phyloP scores from a whole-genome alignment of 2,329 filamentous ascomycete genomes.

The Exophiala dermatitidis region DNA sequence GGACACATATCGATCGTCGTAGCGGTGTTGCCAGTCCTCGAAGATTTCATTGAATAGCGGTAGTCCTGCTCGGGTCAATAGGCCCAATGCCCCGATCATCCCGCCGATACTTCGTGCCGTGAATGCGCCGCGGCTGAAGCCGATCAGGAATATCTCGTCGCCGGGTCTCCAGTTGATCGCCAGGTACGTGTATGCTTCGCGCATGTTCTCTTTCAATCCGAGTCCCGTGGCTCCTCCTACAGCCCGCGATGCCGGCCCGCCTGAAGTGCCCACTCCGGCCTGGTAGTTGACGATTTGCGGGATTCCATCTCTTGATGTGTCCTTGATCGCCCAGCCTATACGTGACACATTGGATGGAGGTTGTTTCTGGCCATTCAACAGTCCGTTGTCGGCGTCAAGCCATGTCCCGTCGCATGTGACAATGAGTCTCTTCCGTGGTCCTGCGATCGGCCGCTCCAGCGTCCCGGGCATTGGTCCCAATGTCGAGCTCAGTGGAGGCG shows the following conservation, averaged over 20 bases:
- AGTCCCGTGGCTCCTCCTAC: conserved; percentile 25
- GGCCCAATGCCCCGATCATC: conserved; percentile 32
- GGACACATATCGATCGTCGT: conserved; percentile 27
- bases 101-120: conserved; percentile 34
- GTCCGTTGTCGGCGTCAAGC: conserved; percentile 30
- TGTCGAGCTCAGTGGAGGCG: conserved; percentile 23
- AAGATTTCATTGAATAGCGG: conserved; percentile 30
- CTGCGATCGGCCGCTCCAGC: conserved; percentile 17
- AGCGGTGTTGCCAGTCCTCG: conserved; percentile 29
- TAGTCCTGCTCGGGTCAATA: conserved; percentile 30
- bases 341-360: conserved; percentile 37
- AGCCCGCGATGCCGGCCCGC: conserved; percentile 16
- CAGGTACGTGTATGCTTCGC: conserved; percentile 30
- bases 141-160: conserved; percentile 35
- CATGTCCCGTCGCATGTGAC: conserved; percentile 35
- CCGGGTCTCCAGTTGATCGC: conserved; percentile 33
- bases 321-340: conserved; percentile 33
- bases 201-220: conserved; percentile 27
- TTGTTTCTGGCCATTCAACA: conserved; percentile 27
- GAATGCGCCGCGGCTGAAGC: conserved; percentile 35
- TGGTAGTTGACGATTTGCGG: conserved; percentile 39
- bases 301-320: conserved; percentile 30
- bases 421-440: conserved; percentile 31
- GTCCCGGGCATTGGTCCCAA: conserved; percentile 26
- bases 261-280: conserved; percentile 35